Evolutionary conservation across 2,329 filamentous ascomycete species (phyloP), one percentile per base, ranked within the genome.

Genomic region (Passalora sequoiae): DNA sequence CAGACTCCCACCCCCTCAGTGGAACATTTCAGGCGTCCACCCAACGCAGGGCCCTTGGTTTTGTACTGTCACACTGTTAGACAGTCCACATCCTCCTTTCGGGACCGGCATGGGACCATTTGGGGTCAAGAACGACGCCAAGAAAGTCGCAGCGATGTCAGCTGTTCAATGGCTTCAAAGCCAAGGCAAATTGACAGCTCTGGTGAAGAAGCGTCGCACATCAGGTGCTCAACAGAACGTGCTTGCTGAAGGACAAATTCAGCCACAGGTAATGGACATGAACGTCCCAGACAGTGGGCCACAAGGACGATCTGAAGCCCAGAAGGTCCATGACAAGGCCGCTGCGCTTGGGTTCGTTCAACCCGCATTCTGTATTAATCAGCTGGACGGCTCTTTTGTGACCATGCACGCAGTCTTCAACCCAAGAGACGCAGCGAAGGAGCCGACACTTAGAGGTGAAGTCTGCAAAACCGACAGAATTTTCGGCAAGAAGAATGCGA

Each of bases 401-500:
- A 60, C 57, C 19, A 63, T 66, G 7, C 42, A 56, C 1, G 69
- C 66, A 24, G 55, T 42, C 29, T 72, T 71, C 47, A 19, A 15
- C 5, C 33, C 43, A 3, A 19, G 40, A 16, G 60, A 61, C 17
- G 47, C 44, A 6, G 15, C 37, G 0, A 38, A 40, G 4, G 54
- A 60, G 35, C 55, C 60, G 1, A 50, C 53, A 6, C 54, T 68
- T 3, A 51, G 54, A 3, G 62, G 63, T 0, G 60, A 63, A 3
- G 54, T 75, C 13, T 72, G 69, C 17, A 57, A 67, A 41, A 66
- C 72, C 2, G 47, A 58, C 0, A 60, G 67, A 41, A 58, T 75
- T 0, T 69, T 60, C 47, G 73, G 74, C 2, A 70, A 69, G 62
- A 73, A 72, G 58, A 69, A 62, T 36, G 71, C 72, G 0, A 73